Base-by-base conservation (phyloP, 225 moss, liverwort and hornwort species). In the Sphagnum tenellum region DNA sequence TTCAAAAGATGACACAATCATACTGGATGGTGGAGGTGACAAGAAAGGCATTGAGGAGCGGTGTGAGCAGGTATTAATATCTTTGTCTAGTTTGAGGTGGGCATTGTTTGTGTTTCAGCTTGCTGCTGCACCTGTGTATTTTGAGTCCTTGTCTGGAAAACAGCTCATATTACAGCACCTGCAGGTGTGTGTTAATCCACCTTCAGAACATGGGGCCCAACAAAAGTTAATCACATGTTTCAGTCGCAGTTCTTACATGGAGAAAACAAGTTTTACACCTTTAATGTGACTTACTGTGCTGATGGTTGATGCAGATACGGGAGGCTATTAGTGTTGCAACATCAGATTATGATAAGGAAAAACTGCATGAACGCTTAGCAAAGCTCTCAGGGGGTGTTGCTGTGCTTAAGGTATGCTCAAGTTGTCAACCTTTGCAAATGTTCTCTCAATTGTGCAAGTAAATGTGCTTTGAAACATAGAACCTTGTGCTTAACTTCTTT, bases 351-450 rank as follows among this genome's bases (percentile, higher is more conserved):
- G 98, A 98, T 59, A 98, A 89, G 68, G 98, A 93, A 66, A 98
- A 98, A 68, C 68, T 98, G 66, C 98, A 91, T 64, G 98, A 98
- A 66, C 74, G 98, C 45, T 71, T 98, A 67, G 98, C 92, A 3
- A 98, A 98, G 70, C 70, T 98, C 12, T 98, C 98, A 61, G 98
- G 98, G 66, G 98, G 98, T 69, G 90, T 98, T 56, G 98, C 98
- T 49, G 98, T 98, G 7, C 86, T 96, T 4, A 89, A 90, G 92
- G 96, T 96, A 52, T 55, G 72, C 29, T 29, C 29, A 29, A 29
- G 29, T 29, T 29, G 29, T 29, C 29, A 29, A 29, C 29, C 29
- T 29, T 29, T 29, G 29, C 44, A 3, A 29, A 66, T 54, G 52
- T 2, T 70, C 7, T 48, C n/a, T 10, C 46, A 29, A 69, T 59